Conservation (phyloP, 345 rosid genomes). For the Salix suchowensis region DNA sequence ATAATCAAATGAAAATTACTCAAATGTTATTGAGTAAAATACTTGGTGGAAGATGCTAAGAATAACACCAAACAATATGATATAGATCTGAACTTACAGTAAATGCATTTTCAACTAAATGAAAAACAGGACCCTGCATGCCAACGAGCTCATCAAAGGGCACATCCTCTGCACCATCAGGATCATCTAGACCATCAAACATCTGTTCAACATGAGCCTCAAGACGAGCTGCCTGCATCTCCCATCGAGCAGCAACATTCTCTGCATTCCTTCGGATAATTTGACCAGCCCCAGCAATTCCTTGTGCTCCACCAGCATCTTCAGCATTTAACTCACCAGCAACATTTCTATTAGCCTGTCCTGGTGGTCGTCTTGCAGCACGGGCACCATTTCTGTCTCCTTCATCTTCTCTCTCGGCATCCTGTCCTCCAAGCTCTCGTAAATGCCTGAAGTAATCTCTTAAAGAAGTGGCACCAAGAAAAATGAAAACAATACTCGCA, state of each 20-base stretch:
- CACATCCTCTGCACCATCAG: conserved; percentile 99
- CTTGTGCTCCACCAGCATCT: conserved; percentile 74
- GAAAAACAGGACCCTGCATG: conserved; percentile 99
- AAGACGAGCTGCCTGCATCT: conserved; percentile 97
- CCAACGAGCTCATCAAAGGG: conserved; percentile 99
- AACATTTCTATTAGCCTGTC: conserved; percentile 71
- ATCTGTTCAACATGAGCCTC: conserved; percentile 99
- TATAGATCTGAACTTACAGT: conserved; percentile 56
- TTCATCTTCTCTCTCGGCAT: conserved; percentile 89
- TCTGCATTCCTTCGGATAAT: conserved; percentile 77
- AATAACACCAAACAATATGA: background rate
- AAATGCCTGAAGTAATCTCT: conserved; percentile 95
- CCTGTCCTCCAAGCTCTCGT: conserved; percentile 92
- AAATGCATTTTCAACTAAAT: conserved; percentile 98
- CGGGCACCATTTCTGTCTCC: conserved; percentile 90
- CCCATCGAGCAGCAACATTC: conserved; percentile 97
- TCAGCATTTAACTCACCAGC: conserved; percentile 76
- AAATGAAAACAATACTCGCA: conserved; percentile 93
- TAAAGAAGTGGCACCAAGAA: conserved; percentile 92
- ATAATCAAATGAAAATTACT: background rate
- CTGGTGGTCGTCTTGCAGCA: conserved; percentile 71
- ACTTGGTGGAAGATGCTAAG: background rate
- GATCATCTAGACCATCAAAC: conserved; percentile 98
- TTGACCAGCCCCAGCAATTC: conserved; percentile 77
- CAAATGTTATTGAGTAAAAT: background rate